phyloP scores from a whole-genome alignment of 164 flowering plant genomes.

The Taxillus chinensis region DNA sequence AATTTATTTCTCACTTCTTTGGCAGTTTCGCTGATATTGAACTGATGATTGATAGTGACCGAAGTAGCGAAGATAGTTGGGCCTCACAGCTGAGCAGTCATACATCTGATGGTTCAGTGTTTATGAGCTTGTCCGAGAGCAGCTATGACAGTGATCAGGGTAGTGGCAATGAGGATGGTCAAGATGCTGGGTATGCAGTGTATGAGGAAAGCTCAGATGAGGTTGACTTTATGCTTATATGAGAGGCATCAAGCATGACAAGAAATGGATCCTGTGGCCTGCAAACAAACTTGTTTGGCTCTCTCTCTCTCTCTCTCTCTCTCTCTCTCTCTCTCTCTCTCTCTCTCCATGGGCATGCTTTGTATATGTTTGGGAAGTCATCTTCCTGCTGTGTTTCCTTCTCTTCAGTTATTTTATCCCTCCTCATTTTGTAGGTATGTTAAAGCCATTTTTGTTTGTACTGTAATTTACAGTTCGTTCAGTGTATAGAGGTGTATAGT shows the following conservation, averaged over 20 bases:
- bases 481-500: too few species aligned
- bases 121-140: conserved; percentile 50
- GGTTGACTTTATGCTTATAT: conserved; percentile 34
- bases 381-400: too few species aligned
- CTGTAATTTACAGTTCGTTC: too few species aligned
- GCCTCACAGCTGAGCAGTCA: conserved; percentile 36
- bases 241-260: conserved; percentile 4
- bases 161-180: conserved; percentile 71
- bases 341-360: background rate
- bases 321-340: background rate
- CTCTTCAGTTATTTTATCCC: too few species aligned
- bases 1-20: conserved; percentile 10
- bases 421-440: too few species aligned
- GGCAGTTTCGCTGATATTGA: conserved; percentile 55
- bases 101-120: conserved; percentile 35
- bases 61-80: conserved; percentile 35
- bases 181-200: conserved; percentile 28
- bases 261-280: conserved; percentile 1
- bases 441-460: too few species aligned
- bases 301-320: background rate
- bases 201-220: conserved; percentile 76
- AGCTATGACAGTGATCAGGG: conserved; percentile 70
- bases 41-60: conserved; percentile 40
- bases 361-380: too few species aligned
- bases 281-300: background rate